phyloP scores from a whole-genome alignment of 208 protist species.

The Trypanosoma platydactyli region DNA sequence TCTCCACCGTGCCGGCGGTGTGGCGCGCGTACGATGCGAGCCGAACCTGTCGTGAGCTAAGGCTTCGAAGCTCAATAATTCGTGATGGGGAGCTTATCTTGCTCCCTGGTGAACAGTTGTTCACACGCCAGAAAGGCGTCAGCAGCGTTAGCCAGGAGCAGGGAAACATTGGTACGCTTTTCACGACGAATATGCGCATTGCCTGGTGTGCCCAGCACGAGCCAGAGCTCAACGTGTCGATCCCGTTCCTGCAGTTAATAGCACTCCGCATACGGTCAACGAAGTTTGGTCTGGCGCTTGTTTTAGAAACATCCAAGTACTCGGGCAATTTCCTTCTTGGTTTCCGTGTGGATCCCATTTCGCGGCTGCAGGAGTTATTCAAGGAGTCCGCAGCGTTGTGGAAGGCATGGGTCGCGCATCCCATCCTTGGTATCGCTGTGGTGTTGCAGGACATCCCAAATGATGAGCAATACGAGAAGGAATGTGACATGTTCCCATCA shows the following conservation, averaged over 20 bases:
- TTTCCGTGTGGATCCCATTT: constrained; percentile 83
- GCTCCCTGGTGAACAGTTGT: constrained; percentile 87
- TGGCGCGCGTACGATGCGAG: constrained; percentile 95
- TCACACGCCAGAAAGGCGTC: constrained; percentile 79
- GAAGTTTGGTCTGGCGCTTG: constrained; percentile 80
- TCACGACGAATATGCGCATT: constrained; percentile 94
- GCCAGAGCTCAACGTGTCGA: constrained; percentile 94
- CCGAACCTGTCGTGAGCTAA: constrained; percentile 94
- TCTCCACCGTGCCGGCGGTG: constrained; percentile 76
- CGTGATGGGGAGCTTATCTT: constrained; percentile 82
- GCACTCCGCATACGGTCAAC: constrained; percentile 71
- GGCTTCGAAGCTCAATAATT: constrained; percentile 91
- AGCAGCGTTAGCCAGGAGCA: constrained; percentile 93
- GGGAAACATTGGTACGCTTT: constrained; percentile 90
- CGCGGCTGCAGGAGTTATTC: constrained; percentile 71
- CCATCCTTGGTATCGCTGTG: constrained; percentile 84
- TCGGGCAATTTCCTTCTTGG: constrained; percentile 83
- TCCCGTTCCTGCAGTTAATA: constrained; percentile 94
- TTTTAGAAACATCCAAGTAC: constrained; percentile 71
- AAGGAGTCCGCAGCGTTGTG: constrained; percentile 82
- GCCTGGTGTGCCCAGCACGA: constrained; percentile 92
- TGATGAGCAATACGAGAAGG: constrained; percentile 15
- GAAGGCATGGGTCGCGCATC: constrained; percentile 70
- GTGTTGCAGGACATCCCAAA: constrained; percentile 30
- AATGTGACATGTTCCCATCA: neutral